Base-by-base conservation (phyloP, 2,329 filamentous ascomycete species). In the Rutstroemia sp. region DNA sequence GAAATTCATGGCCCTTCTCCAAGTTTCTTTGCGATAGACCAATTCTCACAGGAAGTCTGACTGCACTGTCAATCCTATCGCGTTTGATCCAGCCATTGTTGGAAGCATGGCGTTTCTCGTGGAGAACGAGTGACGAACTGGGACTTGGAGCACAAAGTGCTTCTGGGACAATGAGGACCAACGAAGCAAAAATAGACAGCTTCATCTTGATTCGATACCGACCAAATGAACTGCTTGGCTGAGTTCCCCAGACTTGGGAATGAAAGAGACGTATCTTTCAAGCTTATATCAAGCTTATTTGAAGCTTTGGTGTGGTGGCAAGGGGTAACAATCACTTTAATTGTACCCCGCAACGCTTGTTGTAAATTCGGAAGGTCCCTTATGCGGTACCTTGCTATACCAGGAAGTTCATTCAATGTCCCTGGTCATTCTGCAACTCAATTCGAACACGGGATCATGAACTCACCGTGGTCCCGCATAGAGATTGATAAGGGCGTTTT, bases 11-110 rank as follows among this genome's bases (percentile, higher is more conserved):
- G 8, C 73, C 75, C 7, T 71, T 68, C 16, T 76, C 70, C 16
- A 78, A 60, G 52, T 77, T 76, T 8, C 67, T 67, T 61, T 77
- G 75, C 3, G 69, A 69, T 51, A 77, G 60, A 12, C 73, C 75
- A 57, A 77, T 75, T 14, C 73, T 69, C 60, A 77, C 72, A 2
- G 75, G 75, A 38, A 77, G 61, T 19, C 57, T 57, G 17, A 59
- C 50, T 45, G 44, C 45, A 9, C 56, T 12, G 10, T 58, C 44
- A 17, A 64, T 49, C 12, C 56, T 57, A 27, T 53, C 57, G 12
- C 50, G 41, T 23, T 62, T 64, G 16, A 57, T 41, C 62, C 63
- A 65, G 39, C 51, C 48, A 17, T 39, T 52, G 14, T 46, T 23
- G 17, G 54, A 27, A 21, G 30, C 16, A 21, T 57, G 42, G 27